Percentiles rank a stretch among this genome's conserved stretches.
These are phyloP conservation scores for Caulochytrium protostelioides DNA, from an alignment of 371 early-diverging fungal genomes.

Conservation along the genomic window DNA sequence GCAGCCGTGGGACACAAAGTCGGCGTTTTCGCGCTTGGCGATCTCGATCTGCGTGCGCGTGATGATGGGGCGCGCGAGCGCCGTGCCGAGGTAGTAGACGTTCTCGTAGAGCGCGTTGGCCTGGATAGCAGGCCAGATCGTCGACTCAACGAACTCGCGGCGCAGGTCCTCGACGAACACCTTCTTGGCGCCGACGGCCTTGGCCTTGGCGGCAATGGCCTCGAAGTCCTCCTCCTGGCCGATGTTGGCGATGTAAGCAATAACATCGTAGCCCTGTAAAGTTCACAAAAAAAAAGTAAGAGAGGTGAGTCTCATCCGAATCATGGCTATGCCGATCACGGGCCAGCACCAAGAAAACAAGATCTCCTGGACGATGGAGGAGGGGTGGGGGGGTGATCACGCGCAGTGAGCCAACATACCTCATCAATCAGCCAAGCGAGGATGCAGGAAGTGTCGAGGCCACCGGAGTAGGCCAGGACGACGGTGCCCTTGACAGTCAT, in stretches of 20 bases:
- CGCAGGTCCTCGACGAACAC: conserved; percentile 90
- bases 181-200: conserved; percentile 73
- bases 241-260: conserved; percentile 90
- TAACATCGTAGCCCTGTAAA: conserved; percentile 66
- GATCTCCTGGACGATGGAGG: not conserved
- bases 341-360: not conserved
- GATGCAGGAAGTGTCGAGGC: conserved; percentile 94
- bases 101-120: conserved; percentile 87
- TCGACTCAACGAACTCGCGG: conserved; percentile 73
- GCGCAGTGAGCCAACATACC: conserved; percentile 6
- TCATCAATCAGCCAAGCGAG: conserved; percentile 91
- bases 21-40: conserved; percentile 72
- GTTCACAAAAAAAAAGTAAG: not conserved
- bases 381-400: not conserved
- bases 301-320: not conserved
- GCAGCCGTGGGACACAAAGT: conserved; percentile 88
- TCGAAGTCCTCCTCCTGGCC: conserved; percentile 97
- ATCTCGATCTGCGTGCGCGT: conserved; percentile 53
- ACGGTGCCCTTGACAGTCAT: conserved; percentile 40
- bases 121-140: conserved; percentile 79
- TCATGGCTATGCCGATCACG: not conserved
- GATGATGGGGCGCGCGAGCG: conserved; percentile 90
- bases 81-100: conserved; percentile 87
- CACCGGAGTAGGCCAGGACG: conserved; percentile 89
- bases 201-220: conserved; percentile 73